A percentile compares a stretch with the other conserved stretches of the same genome.
phyloP scores from a whole-genome alignment of 208 protist genomes.

The Naegleria lovaniensis region DNA sequence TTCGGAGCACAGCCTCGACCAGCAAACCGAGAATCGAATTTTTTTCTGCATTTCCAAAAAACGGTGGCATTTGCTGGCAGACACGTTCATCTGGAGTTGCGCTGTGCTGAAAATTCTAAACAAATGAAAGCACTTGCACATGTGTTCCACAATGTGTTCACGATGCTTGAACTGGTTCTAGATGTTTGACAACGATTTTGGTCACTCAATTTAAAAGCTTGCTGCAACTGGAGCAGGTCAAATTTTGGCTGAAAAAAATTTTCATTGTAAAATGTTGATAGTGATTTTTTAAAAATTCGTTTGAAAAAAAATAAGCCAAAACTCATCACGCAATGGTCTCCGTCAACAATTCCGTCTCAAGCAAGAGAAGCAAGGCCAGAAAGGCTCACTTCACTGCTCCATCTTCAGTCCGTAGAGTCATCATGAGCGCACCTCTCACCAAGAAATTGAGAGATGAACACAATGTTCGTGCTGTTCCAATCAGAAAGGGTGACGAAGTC shows the following conservation, averaged over 20 bases:
- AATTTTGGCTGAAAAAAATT: not conserved
- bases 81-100: no score
- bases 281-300: not conserved
- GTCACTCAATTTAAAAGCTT: no score
- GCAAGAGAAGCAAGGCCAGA: conserved; percentile 88
- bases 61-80: no score
- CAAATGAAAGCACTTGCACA: no score
- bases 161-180: no score
- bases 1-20: no score
- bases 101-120: no score
- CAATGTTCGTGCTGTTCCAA: conserved; percentile 91
- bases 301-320: not conserved
- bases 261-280: not conserved
- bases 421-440: conserved; percentile 96
- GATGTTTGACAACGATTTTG: no score
- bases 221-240: no score
- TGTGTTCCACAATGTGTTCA: no score
- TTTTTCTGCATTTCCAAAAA: no score
- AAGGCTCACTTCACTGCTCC: conserved; percentile 98
- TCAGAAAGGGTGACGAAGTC: conserved; percentile 98
- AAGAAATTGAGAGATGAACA: conserved; percentile 97
- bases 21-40: no score
- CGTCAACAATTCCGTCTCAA: conserved; percentile 34
- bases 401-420: conserved; percentile 84
- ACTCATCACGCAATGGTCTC: not conserved